Evolutionary conservation across 2,329 filamentous ascomycete genomes (phyloP).

Genomic region (Periconia digitata): DNA sequence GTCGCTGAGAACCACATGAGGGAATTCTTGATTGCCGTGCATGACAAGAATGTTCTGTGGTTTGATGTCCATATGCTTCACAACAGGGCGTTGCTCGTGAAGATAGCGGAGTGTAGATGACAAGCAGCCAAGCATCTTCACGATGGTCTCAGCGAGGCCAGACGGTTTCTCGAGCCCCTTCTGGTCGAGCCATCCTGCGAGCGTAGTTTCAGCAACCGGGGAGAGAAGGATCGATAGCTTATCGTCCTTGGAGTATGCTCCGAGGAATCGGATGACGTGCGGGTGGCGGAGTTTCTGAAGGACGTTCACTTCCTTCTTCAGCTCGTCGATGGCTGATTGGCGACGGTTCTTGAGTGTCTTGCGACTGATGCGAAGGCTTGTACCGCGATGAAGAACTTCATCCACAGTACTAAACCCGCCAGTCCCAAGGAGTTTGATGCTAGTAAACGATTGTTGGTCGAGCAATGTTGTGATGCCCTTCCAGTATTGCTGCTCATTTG

Average conservation of each 20-base stretch:
- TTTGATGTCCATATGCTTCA: slow-evolving; percentile 44
- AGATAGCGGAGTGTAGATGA: slow-evolving; percentile 38
- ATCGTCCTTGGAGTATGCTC: slow-evolving; percentile 37
- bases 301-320: slow-evolving; percentile 38
- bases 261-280: slow-evolving; percentile 42
- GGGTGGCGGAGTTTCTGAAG: slow-evolving; percentile 43
- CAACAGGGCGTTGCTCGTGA: slow-evolving; percentile 38
- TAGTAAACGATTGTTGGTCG: slow-evolving; percentile 30
- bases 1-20: slow-evolving; percentile 40
- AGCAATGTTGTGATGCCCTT: slow-evolving; percentile 1
- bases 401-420: slow-evolving; percentile 43
- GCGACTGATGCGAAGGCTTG: slow-evolving; percentile 34
- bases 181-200: slow-evolving; percentile 36
- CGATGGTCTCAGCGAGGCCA: slow-evolving; percentile 24
- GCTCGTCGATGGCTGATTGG: slow-evolving; percentile 31
- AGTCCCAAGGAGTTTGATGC: slow-evolving; percentile 37
- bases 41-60: slow-evolving; percentile 43
- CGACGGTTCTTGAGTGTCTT: slow-evolving; percentile 43
- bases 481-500: slow-evolving; percentile 2
- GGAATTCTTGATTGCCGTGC: slow-evolving; percentile 29
- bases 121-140: slow-evolving; percentile 42
- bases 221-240: slow-evolving; percentile 42
- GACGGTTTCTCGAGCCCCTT: slow-evolving; percentile 19
- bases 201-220: slow-evolving; percentile 40
- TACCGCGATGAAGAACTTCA: slow-evolving; percentile 39